Evolutionary conservation across 495 filamentous ascomycete genomes (phyloP), one percentile per base, ranked within the genome.

Genomic region (Peziza echinospora): DNA sequence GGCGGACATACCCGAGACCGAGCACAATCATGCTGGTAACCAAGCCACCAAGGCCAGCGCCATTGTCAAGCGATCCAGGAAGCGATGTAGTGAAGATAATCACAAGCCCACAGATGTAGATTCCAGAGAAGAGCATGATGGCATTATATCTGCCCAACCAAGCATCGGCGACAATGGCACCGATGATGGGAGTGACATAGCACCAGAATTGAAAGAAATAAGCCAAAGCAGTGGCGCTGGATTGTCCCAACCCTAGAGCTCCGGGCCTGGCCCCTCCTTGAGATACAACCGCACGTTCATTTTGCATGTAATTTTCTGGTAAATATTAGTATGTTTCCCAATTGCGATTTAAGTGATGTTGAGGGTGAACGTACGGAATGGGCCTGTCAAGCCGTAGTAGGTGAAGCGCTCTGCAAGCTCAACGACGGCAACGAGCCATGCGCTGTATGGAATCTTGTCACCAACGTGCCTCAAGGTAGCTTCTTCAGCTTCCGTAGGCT

Each of bases 61-160:
- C 75, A 43, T 56, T 63, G 13, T 69, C 64, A n/a, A 82, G 64
- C 2, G 78, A 65, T 6, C 63, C 54, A 42, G 72, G 75, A 11
- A 76, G 62, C 9, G 74, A 76, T n/a, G 71, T 71, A 45, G 66
- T 61, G 39, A 79, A 62, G 57, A 78, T 70, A 45, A 82, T 66
- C 25, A 78, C 59, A 55, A 80, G 76, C n/a, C 75, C 75, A 45
- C 77, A 30, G 54, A 77, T 70, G 48, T 73, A 79, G n/a, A 82
- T 67, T 0, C 53, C 30, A 0, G 80, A 70, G 57, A 78, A 78
- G 51, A 71, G 67, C 55, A 67, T 65, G 49, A 82, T 78, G 39
- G 76, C 67, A 30, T 61, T 67, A 60, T 73, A 80, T 47, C 65
- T 61, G 24, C 67, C 65, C 45, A 63, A 50, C 50, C 63, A 65